Percentiles rank a stretch among this genome's conserved stretches.
Conservation (phyloP, 768 basidiomycete genomes). For the Podaxis sp. region DNA sequence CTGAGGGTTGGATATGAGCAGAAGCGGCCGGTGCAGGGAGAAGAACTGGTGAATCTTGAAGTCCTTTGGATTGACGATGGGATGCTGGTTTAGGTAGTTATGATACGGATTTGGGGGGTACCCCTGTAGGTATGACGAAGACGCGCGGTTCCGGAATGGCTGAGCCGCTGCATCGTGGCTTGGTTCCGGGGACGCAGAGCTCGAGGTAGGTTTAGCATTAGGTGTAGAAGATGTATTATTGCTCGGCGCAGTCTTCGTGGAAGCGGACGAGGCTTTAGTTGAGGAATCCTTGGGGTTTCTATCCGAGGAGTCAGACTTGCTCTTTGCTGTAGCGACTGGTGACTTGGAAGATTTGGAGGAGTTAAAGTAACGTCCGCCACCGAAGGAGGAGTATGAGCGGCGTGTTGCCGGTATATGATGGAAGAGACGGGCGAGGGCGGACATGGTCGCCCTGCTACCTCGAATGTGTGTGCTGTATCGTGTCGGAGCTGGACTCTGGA, state of each 20-base stretch:
- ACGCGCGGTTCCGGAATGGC: conserved; percentile 6
- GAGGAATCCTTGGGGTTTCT: conserved; percentile 13
- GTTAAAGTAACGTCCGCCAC: conserved; percentile 73
- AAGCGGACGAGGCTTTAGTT: conserved; percentile 10
- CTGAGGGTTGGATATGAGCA: conserved; percentile 64
- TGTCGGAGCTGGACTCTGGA: not conserved
- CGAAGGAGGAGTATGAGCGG: conserved; percentile 74
- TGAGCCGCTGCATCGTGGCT: conserved; percentile 21
- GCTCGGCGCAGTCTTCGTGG: conserved; percentile 12
- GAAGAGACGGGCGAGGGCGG: conserved; percentile 49
- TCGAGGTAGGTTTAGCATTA: conserved; percentile 10
- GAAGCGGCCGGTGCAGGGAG: conserved; percentile 75
- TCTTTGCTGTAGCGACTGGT: conserved; percentile 36
- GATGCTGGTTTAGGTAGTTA: conserved; percentile 40
- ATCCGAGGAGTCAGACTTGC: conserved; percentile 19
- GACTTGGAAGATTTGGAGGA: conserved; percentile 67
- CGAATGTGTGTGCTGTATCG: not conserved
- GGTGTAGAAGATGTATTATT: conserved; percentile 15
- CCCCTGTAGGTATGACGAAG: conserved; percentile 16
- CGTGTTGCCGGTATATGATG: conserved; percentile 46
- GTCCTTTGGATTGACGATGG: conserved; percentile 60
- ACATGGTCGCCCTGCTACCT: conserved; percentile 36
- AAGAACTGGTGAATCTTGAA: conserved; percentile 86
- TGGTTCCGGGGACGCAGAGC: conserved; percentile 4
- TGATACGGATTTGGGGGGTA: conserved; percentile 18